Conservation (phyloP, 306 rosid genomes). For the Dalbergia cultrata region DNA sequence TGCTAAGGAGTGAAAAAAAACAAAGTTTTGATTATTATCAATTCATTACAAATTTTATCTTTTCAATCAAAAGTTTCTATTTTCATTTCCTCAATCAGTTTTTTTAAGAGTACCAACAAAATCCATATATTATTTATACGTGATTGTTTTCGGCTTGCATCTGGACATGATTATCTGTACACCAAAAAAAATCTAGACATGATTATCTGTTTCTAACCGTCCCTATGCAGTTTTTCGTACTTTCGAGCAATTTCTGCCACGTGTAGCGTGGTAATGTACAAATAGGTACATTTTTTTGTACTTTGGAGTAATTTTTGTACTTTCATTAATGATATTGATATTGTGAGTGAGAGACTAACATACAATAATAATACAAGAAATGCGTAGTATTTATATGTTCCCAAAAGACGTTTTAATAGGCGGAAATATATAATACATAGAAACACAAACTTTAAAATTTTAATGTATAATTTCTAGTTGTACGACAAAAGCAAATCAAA, state of each 20-base stretch:
- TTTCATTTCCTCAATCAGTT: too few relatives aligned
- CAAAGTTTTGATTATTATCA: too few relatives aligned
- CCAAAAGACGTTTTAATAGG: constrained; percentile 1
- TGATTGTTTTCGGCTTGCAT: too few relatives aligned
- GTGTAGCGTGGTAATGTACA: background rate
- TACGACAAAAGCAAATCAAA: constrained; percentile 13
- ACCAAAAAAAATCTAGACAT: background rate
- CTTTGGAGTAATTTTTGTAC: background rate
- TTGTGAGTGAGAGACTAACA: background rate
- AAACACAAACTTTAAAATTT: constrained; percentile 16
- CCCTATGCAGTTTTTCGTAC: too few relatives aligned
- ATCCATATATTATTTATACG: too few relatives aligned
- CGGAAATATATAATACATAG: background rate
- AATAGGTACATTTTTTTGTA: background rate
- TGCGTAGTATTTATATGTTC: constrained; percentile 9
- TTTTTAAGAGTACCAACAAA: too few relatives aligned
- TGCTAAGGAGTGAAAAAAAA: too few relatives aligned
- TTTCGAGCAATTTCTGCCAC: background rate
- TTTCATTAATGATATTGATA: background rate
- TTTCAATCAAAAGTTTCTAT: too few relatives aligned
- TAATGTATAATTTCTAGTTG: constrained; percentile 29
- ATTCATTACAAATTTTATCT: too few relatives aligned
- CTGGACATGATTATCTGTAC: background rate
- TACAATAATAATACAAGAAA: background rate
- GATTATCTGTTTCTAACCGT: background rate